Base-by-base conservation (phyloP, 257 asterid genomes). In the Galeopsis tetrahit region DNA sequence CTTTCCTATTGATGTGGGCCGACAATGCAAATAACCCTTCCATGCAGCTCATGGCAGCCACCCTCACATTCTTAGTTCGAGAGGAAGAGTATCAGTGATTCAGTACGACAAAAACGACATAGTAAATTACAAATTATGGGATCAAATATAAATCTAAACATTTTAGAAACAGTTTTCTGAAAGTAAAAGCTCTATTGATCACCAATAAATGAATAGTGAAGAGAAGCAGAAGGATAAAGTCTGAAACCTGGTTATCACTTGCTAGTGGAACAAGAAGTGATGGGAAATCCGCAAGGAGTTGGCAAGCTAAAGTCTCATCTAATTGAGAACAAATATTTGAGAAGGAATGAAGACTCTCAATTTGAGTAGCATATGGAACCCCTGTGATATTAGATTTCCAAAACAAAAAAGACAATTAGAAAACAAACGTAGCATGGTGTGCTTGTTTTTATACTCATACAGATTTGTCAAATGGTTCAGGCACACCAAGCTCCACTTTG, bases 221-320 rank as follows among this genome's bases (percentile, higher is more conserved):
- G 38, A 69, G 14, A 53, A 32, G 21, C 13, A 2, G 33, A 14
- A 63, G 31, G 43, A 42, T 46, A 53, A 73, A 55, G 65, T 65
- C 57, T 13, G 72, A 72, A 81, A 90, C 99, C 99, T 91, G 89
- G 73, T 79, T 73, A 70, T 85, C 92, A 81, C 92, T 87, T 17
- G 98, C 82, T 59, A 95, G 78, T 7, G 95, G 92, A 44, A 95
- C 93, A 53, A 95, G 93, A 75, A 88, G 57, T 31, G 89, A 80
- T 66, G 97, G 93, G 75, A 90, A 90, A 66, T 86, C 84, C 32
- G 79, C 72, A 32, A 88, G 80, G 69, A 91, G 80, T 76, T 88
- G 80, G 49, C 67, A 69, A 42, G 85, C 75, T 55, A 77, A 77
- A 74, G 80, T 78, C 63, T 86, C 90, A 43, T 91, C 90, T 62